Percentiles rank a stretch among this genome's conserved stretches.
Conservation (phyloP, 2,329 filamentous ascomycete genomes). For the Alternaria gaisen region DNA sequence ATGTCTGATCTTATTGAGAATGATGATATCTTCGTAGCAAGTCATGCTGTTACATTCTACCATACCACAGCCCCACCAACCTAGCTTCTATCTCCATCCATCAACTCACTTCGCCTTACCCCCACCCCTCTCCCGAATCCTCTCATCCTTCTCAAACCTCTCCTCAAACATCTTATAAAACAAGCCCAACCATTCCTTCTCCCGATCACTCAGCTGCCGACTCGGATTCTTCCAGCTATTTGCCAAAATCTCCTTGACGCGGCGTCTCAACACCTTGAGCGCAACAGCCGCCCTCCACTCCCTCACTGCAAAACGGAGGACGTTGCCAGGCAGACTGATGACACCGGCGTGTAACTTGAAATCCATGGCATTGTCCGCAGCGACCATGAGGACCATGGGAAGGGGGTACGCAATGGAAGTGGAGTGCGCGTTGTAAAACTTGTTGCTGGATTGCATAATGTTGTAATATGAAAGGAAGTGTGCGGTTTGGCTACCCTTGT, state of each 20-base stretch:
- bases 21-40: too few species aligned
- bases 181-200: slow-evolving; percentile 55
- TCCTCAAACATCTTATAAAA: slow-evolving; percentile 43
- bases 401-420: slow-evolving; percentile 78
- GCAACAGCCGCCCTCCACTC: slow-evolving; percentile 93
- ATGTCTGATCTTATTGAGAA: too few species aligned
- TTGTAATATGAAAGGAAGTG: slow-evolving; percentile 95
- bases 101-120: slow-evolving; percentile 38
- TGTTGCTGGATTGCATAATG: slow-evolving; percentile 90
- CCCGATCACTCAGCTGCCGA: slow-evolving; percentile 49
- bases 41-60: not conserved
- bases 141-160: slow-evolving; percentile 45
- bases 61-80: not conserved
- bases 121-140: slow-evolving; percentile 37
- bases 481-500: slow-evolving; percentile 69
- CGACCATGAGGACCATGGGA: slow-evolving; percentile 75
- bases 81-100: not conserved
- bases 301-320: slow-evolving; percentile 80
- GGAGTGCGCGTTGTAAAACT: slow-evolving; percentile 82
- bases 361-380: slow-evolving; percentile 71
- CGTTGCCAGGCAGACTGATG: slow-evolving; percentile 85
- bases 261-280: slow-evolving; percentile 79
- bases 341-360: slow-evolving; percentile 92
- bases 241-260: slow-evolving; percentile 78
- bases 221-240: slow-evolving; percentile 69